phyloP scores from a whole-genome alignment of 2,329 filamentous ascomycete species.

The Penicillium vulpinum region DNA sequence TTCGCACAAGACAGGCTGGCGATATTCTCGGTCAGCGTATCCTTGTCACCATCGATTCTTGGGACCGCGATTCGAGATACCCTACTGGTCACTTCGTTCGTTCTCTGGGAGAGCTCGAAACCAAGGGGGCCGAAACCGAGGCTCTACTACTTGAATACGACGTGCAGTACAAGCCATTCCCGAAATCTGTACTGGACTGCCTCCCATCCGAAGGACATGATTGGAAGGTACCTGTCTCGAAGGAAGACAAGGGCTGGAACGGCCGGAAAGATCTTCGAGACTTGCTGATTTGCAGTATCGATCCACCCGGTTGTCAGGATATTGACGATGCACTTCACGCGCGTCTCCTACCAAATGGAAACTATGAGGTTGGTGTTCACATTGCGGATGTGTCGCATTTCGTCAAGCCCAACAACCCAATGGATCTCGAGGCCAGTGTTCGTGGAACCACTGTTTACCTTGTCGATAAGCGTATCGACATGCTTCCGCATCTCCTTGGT shows the following conservation, averaged over 20 bases:
- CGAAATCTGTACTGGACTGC: constrained; percentile 92
- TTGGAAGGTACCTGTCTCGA: constrained; percentile 84
- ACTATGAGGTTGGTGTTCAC: constrained; percentile 94
- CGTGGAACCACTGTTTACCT: constrained; percentile 96
- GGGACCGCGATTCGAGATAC: constrained; percentile 91
- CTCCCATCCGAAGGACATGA: constrained; percentile 86
- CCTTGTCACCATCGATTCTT: constrained; percentile 88
- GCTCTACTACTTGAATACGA: constrained; percentile 92
- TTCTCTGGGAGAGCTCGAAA: constrained; percentile 88
- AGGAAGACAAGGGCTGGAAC: constrained; percentile 81
- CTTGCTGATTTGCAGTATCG: constrained; percentile 93
- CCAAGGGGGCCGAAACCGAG: constrained; percentile 96
- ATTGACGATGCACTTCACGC: constrained; percentile 97
- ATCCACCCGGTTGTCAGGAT: constrained; percentile 93
- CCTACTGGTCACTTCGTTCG: constrained; percentile 92
- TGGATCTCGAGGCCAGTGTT: constrained; percentile 93
- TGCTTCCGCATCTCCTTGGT: constrained; percentile 94
- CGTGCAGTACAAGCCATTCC: constrained; percentile 95
- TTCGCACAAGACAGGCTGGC: constrained; percentile 84
- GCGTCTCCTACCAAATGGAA: constrained; percentile 79
- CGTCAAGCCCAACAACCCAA: constrained; percentile 93
- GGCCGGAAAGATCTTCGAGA: constrained; percentile 80
- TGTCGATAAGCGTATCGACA: constrained; percentile 98
- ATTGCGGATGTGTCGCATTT: constrained; percentile 99
- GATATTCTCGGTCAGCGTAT: constrained; percentile 90